These are phyloP conservation scores for Cydonia oblonga DNA, from an alignment of 331 rosid genomes.

Conservation along the genomic window DNA sequence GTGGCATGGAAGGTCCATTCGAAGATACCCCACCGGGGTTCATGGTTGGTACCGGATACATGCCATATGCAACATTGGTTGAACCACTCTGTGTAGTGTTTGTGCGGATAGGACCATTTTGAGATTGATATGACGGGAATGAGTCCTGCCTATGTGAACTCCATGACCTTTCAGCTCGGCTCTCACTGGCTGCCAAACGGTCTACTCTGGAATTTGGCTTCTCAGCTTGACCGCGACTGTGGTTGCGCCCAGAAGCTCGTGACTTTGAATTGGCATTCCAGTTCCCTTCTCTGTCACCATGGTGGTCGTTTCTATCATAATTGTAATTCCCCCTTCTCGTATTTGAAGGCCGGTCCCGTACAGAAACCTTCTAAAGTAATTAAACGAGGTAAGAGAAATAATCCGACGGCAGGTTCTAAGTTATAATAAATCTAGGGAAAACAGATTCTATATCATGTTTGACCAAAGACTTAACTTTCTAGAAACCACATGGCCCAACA, in stretches of 20 bases:
- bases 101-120: slow-evolving; percentile 74
- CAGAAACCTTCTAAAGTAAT: slow-evolving; percentile 60
- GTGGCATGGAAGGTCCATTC: slow-evolving; percentile 68
- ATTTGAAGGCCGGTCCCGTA: slow-evolving; percentile 60
- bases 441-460: background rate
- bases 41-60: slow-evolving; percentile 64
- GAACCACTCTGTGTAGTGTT: slow-evolving; percentile 45
- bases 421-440: background rate
- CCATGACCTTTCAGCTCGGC: slow-evolving; percentile 73
- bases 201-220: slow-evolving; percentile 56
- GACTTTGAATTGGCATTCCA: slow-evolving; percentile 72
- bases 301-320: slow-evolving; percentile 70
- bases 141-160: slow-evolving; percentile 67
- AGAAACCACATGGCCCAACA: background rate
- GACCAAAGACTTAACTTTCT: background rate
- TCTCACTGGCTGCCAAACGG: slow-evolving; percentile 54
- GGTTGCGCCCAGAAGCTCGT: slow-evolving; percentile 61
- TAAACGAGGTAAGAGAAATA: slow-evolving; percentile 1
- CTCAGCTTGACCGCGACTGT: slow-evolving; percentile 59
- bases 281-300: slow-evolving; percentile 81
- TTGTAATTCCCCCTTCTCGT: slow-evolving; percentile 64
- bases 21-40: slow-evolving; percentile 58
- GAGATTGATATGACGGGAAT: slow-evolving; percentile 40
- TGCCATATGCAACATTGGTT: slow-evolving; percentile 59
- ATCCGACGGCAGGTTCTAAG: background rate